Conservation (phyloP, 441 rosid species). For the Erodium texanum region DNA sequence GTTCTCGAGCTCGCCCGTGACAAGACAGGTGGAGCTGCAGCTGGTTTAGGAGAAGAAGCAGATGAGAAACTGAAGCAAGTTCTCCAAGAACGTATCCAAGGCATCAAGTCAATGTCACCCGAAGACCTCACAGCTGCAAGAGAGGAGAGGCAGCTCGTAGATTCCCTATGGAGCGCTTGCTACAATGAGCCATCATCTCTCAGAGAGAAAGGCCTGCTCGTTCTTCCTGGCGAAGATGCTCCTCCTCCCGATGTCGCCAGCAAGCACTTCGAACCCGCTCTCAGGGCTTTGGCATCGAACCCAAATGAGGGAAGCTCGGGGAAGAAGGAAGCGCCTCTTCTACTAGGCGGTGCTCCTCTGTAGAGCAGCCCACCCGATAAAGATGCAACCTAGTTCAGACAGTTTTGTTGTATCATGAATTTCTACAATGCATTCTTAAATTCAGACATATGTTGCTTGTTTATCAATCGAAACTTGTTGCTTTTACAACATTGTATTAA, state of each 20-base stretch:
- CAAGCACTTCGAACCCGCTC: constrained; percentile 79
- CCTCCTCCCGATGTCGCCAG: constrained; percentile 79
- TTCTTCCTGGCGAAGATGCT: constrained; percentile 72
- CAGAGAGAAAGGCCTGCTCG: constrained; percentile 63
- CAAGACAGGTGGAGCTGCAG: constrained; percentile 27
- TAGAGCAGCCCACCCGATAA: constrained; percentile 1
- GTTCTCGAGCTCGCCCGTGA: constrained; percentile 60
- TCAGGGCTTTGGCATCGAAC: constrained; percentile 51
- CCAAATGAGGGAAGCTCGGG: no score
- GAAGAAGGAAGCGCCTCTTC: constrained; percentile 52
- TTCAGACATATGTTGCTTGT: no score
- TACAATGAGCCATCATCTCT: constrained; percentile 70
- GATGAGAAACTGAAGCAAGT: constrained; percentile 53
- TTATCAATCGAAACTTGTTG: no score
- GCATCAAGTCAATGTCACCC: constrained; percentile 56
- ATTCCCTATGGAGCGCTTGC: constrained; percentile 59
- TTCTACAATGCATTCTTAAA: neutral
- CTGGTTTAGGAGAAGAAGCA: constrained; percentile 32
- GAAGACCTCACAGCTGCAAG: constrained; percentile 71
- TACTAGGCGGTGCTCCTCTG: constrained; percentile 45
- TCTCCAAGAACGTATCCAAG: constrained; percentile 57
- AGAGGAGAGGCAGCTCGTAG: constrained; percentile 85
- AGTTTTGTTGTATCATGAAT: neutral
- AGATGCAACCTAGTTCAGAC: neutral
- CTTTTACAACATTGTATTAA: no score